phyloP scores from a whole-genome alignment of 257 asterid genomes.

The Eucommia ulmoides region DNA sequence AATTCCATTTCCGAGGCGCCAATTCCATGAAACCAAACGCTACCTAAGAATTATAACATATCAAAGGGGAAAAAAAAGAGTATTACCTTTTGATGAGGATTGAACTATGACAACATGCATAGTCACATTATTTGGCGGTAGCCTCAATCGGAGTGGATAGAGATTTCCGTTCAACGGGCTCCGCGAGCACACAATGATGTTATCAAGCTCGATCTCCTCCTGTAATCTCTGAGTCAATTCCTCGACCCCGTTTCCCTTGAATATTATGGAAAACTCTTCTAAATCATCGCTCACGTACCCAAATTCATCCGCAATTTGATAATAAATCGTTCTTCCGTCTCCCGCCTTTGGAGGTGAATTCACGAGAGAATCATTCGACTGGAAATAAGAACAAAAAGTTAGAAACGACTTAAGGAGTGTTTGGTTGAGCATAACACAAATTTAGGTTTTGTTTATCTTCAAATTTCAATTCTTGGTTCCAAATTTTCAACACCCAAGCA shows the following conservation, averaged over 20 bases:
- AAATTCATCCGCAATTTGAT: slow-evolving; percentile 38
- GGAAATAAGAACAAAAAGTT: slow-evolving; percentile 20
- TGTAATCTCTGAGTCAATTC: slow-evolving; percentile 47
- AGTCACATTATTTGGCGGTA: slow-evolving; percentile 76
- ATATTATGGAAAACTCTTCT: slow-evolving; percentile 50
- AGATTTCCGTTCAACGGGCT: slow-evolving; percentile 82
- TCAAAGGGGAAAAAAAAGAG: too few relatives aligned
- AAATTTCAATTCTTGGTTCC: neutral
- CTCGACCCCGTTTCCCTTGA: slow-evolving; percentile 53
- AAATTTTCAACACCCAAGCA: neutral
- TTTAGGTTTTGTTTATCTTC: neutral
- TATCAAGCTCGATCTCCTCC: slow-evolving; percentile 49
- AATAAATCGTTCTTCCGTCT: slow-evolving; percentile 67
- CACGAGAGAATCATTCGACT: slow-evolving; percentile 57
- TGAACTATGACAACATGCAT: slow-evolving; percentile 66
- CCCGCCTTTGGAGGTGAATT: slow-evolving; percentile 55
- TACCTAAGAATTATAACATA: too few relatives aligned
- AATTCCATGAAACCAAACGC: too few relatives aligned
- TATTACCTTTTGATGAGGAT: slow-evolving; percentile 55
- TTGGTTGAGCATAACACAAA: too few relatives aligned
- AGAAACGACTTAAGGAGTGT: too few relatives aligned
- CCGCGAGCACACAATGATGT: slow-evolving; percentile 54
- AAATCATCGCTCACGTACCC: slow-evolving; percentile 59
- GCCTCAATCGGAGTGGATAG: slow-evolving; percentile 86
- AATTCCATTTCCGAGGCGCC: too few relatives aligned